Base-by-base conservation (phyloP, 805 yeast species). In the Wickerhamomyces bisporus region DNA sequence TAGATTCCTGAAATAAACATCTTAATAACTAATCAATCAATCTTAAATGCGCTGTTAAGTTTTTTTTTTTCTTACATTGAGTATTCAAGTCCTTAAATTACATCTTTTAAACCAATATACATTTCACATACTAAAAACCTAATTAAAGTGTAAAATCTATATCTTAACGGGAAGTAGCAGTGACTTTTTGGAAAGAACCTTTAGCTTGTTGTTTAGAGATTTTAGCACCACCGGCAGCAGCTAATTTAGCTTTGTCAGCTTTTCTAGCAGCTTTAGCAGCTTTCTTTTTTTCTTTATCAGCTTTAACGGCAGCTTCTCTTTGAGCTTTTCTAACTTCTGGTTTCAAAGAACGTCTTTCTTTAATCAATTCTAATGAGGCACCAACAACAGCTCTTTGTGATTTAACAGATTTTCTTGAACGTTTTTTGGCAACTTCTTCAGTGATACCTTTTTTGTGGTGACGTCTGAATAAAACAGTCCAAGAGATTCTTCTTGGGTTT, bases 371-470 rank as follows among this genome's bases (percentile, higher is more conserved):
- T 62, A 93, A 78, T 64, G 98, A 86, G 68, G 98, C 98, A 81
- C 99, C 98, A 58, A 91, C 98, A 68, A 93, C 83, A 54, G 95
- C 96, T 82, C 98, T 93, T 79, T 89, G 97, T 73, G 85, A 80
- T 85, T 93, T 93, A 73, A 89, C 94, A 65, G 96, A 70, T 82
- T 87, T 89, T 81, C 96, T 91, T 60, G 93, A 57, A 77, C 96
- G 86, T 84, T 86, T 94, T 85, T 87, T 93, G 71, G 94, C 61
- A 60, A 85, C 86, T 79, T 93, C 98, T 81, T 93, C 99, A 65
- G 96, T 81, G 69, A 91, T 80, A 79, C 99, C 99, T 79, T 93
- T 93, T 85, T 87, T 88, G 95, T 93, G 98, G 78, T 91, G 96
- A 77, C 95, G 86, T 83, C 99, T 91, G 91, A 77, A 93, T 64